phyloP scores from a whole-genome alignment of 257 asterid genomes.

The Fraxinus americana region DNA sequence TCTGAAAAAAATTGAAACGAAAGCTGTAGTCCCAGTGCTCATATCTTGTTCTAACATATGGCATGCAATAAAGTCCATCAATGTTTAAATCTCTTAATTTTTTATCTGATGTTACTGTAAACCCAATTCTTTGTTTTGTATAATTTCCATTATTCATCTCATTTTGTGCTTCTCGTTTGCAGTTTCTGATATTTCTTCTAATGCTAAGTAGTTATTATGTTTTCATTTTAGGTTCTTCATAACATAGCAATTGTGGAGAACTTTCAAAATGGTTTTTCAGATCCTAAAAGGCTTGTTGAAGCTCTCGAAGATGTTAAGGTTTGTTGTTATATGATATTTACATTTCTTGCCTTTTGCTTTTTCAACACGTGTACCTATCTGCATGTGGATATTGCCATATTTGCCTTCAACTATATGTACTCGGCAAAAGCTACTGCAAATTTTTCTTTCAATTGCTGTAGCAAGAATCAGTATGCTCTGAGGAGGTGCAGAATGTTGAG shows the following conservation, averaged over 20 bases:
- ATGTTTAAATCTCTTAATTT: neutral
- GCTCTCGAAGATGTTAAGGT: slow-evolving; percentile 79
- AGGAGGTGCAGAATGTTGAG: neutral
- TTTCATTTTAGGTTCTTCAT: slow-evolving; percentile 66
- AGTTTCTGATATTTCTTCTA: neutral
- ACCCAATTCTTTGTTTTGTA: neutral
- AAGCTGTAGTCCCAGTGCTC: neutral
- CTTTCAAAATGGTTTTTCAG: slow-evolving; percentile 72
- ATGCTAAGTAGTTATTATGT: neutral
- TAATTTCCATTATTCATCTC: neutral
- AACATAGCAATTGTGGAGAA: slow-evolving; percentile 67
- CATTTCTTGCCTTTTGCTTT: neutral
- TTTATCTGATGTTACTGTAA: neutral
- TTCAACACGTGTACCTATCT: neutral
- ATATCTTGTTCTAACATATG: neutral
- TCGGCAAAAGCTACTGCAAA: neutral
- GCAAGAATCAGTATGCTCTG: neutral
- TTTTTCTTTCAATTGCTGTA: neutral
- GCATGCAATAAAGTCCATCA: neutral
- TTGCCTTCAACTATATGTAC: neutral
- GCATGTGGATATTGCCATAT: neutral
- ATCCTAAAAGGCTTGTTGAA: slow-evolving; percentile 76
- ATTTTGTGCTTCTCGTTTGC: neutral
- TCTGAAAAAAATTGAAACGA: neutral
- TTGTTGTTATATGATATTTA: slow-evolving; percentile 26